These are phyloP conservation scores for Eucalyptus marginata DNA, from an alignment of 345 rosid species.

Conservation along the genomic window DNA sequence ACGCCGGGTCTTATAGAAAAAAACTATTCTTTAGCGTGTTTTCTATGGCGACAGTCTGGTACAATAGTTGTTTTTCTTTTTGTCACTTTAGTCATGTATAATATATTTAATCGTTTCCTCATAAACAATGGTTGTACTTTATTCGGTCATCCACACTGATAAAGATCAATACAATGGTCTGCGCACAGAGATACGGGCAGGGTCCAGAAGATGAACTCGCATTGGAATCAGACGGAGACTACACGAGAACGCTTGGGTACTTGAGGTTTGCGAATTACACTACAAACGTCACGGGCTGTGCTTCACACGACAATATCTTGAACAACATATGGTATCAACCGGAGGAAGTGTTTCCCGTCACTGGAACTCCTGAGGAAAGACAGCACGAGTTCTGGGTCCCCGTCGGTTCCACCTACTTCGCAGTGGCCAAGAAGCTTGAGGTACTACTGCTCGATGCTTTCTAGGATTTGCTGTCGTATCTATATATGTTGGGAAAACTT, in stretches of 20 bases:
- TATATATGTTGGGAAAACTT: neutral
- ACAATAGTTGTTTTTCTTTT: too few species aligned
- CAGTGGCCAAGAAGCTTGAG: neutral
- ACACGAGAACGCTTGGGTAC: neutral
- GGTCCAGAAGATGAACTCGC: neutral
- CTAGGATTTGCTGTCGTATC: neutral
- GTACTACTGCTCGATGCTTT: neutral
- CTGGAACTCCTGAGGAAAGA: neutral
- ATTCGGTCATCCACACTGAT: neutral
- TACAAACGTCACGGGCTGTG: neutral
- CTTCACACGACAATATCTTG: neutral
- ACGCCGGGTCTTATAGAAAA: too few species aligned
- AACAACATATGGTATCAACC: neutral
- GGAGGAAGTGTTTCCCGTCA: neutral
- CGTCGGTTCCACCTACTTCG: neutral
- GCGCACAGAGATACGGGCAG: neutral
- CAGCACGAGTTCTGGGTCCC: neutral
- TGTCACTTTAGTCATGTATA: too few species aligned
- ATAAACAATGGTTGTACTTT: neutral
- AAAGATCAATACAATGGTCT: neutral
- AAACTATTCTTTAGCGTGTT: too few species aligned
- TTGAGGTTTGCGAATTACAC: neutral
- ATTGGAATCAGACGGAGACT: neutral
- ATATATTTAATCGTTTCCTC: too few species aligned
- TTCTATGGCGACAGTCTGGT: too few species aligned